These are phyloP conservation scores for Aspergillus eucalypticola DNA, from an alignment of 2,329 filamentous ascomycete species.

Conservation along the genomic window DNA sequence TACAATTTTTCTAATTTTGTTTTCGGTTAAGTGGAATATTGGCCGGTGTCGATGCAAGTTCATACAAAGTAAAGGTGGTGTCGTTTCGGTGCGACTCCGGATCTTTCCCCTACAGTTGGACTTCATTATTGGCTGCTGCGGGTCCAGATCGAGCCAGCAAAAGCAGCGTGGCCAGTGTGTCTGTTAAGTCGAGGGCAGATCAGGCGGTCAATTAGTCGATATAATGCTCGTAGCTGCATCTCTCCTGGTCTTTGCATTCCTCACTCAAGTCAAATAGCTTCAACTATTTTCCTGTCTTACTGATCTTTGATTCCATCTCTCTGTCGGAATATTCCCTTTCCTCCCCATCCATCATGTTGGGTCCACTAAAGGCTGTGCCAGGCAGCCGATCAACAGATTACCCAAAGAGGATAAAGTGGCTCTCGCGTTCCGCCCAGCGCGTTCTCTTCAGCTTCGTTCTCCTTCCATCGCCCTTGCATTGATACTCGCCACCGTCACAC, in stretches of 20 bases:
- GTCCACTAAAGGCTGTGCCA: constrained; percentile 6
- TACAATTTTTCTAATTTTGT: too few species aligned
- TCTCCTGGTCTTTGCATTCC: background rate
- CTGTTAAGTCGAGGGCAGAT: background rate
- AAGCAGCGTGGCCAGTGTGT: background rate
- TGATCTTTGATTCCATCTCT: background rate
- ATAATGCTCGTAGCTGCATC: background rate
- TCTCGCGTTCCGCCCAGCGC: constrained; percentile 30
- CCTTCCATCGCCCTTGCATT: constrained; percentile 23
- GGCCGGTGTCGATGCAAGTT: too few species aligned
- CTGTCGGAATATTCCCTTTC: background rate
- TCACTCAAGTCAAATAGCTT: background rate
- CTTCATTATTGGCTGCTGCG: too few species aligned
- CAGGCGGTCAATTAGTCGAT: background rate
- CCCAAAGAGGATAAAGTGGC: constrained; percentile 42
- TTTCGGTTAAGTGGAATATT: too few species aligned
- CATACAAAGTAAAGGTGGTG: too few species aligned
- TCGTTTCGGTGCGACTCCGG: too few species aligned
- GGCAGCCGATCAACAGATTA: constrained; percentile 31
- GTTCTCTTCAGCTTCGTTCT: constrained; percentile 12
- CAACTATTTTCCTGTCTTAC: background rate
- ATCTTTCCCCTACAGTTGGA: too few species aligned
- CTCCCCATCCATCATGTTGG: background rate
- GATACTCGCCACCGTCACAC: constrained; percentile 12
- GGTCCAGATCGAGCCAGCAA: too few species aligned